These are phyloP conservation scores for Chalciporus sphaerocephalus DNA, from an alignment of 768 basidiomycete species.

Conservation along the genomic window DNA sequence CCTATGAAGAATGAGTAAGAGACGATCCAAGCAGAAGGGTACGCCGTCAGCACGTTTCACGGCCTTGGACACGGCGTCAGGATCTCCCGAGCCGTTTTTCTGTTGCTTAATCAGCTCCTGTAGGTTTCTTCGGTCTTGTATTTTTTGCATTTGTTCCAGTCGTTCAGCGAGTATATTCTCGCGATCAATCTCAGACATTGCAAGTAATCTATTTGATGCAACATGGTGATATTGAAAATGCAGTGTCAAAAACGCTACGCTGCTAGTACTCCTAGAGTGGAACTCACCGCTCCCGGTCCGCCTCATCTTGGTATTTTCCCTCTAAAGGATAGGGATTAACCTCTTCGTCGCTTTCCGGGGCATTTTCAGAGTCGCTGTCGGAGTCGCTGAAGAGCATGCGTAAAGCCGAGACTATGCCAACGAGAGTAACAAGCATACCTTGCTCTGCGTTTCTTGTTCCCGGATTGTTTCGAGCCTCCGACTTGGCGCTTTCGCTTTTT, in stretches of 20 bases:
- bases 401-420: background rate
- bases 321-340: conserved; percentile 83
- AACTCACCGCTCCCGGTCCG: conserved; percentile 75
- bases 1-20: conserved; percentile 40
- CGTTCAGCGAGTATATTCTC: conserved; percentile 82
- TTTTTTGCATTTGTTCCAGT: conserved; percentile 73
- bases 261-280: conserved; percentile 21
- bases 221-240: conserved; percentile 6
- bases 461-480: conserved; percentile 38
- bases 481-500: conserved; percentile 65
- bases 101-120: conserved; percentile 72
- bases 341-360: conserved; percentile 60
- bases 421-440: conserved; percentile 46
- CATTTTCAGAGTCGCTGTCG: conserved; percentile 47
- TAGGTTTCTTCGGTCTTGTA: conserved; percentile 65
- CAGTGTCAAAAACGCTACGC: conserved; percentile 28
- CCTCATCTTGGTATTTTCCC: conserved; percentile 84
- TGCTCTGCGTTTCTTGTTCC: conserved; percentile 64
- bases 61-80: conserved; percentile 63
- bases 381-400: conserved; percentile 31
- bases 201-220: conserved; percentile 53
- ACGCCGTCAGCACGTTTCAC: conserved; percentile 61
- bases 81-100: conserved; percentile 43
- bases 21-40: conserved; percentile 1
- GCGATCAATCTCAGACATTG: conserved; percentile 82